Evolutionary conservation across 129 eudicot genomes (phyloP), one percentile per base, ranked within the genome.

Genomic region (Centaurea solstitialis): DNA sequence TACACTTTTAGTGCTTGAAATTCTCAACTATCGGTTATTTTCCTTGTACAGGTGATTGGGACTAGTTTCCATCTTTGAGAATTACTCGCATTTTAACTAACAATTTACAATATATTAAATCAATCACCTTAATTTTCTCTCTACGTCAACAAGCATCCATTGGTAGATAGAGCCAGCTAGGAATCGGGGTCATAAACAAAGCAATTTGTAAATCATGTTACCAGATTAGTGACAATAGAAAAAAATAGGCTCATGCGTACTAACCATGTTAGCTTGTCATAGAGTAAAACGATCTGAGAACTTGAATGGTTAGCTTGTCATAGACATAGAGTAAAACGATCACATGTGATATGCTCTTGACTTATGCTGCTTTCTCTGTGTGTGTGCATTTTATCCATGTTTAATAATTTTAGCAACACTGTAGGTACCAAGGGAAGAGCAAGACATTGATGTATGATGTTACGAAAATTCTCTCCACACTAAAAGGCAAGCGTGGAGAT

Each of bases 351-450:
- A 45, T 45, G 57, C 57, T 15, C 57, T 43, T 59, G 57, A 20
- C 15, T 26, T 61, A 18, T n/a, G 71, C 45, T 9, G 18, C 1
- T 37, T 12, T 21, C 40, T 22, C 28, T 18, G 1, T 41, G 37
- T 33, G 37, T 40, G 35, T 18, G 45, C 50, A n/a, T 62, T 45
- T 35, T 53, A 35, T 75, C 65, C 30, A 71, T 77, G 77, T 57
- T 33, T 33, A 75, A 33, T 75, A 18, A 64, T 57, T 53, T 30
- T 75, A 74, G 78, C 53, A 53, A 15, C 28, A 53, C 76, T 75
- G 26, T 72, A 91, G 93, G 91, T 91, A 91, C 80, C 91, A 86
- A 84, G 96, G 96, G 70, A 91, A 91, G 87, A 88, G 83, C 92
- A 91, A 91, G 75, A 73, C 75, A 22, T 76, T 91, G 73, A 91